Base-by-base conservation (phyloP, 768 basidiomycete genomes). In the Collybia mongolica region DNA sequence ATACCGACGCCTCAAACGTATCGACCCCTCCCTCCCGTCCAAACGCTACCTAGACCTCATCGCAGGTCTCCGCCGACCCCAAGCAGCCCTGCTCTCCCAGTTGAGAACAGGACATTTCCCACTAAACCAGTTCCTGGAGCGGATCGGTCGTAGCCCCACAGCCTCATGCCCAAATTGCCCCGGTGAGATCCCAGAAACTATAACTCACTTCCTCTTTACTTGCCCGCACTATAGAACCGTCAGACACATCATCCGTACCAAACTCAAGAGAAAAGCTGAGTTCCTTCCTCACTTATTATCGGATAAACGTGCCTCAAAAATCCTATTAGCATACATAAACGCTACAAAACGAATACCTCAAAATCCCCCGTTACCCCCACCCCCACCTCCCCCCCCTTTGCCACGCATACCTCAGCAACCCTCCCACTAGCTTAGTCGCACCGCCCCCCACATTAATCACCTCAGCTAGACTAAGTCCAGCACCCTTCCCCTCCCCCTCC, bases 31-130 rank as follows among this genome's bases (percentile, higher is more conserved):
- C 17, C 42, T 47, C 11, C 55, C 54, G 3, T 61, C 58, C 22
- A 49, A 48, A 17, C 36, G 37, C 12, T 54, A 46, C 45, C 2
- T 47, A 26, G 37, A 40, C 5, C 38, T 44, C 5, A 37, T 49
- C 19, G 11, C 37, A 14, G 8, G 9, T 1, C 47, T 56, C 6
- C 35, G 42, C 23, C n/a, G 44, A 12, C 6, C 26, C 11, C 43
- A 44, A 11, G 44, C 54, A n/a, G 51, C 56, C 17, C 37, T 66
- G 6, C 53, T 72, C 35, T 49, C 61, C 18, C 70, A 72, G 29
- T 62, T 73, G 1, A 38, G 65, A 6, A 67, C 66, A 2, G 62
- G 64, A 2, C 71, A 72, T 42, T 51, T 48, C 6, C 62, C 65
- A 0, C 61, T 72, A 1, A 63, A 68, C 36, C 28, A 54, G 6